Base-by-base conservation (phyloP, 345 rosid genomes). In the Moricandia moricandioides region DNA sequence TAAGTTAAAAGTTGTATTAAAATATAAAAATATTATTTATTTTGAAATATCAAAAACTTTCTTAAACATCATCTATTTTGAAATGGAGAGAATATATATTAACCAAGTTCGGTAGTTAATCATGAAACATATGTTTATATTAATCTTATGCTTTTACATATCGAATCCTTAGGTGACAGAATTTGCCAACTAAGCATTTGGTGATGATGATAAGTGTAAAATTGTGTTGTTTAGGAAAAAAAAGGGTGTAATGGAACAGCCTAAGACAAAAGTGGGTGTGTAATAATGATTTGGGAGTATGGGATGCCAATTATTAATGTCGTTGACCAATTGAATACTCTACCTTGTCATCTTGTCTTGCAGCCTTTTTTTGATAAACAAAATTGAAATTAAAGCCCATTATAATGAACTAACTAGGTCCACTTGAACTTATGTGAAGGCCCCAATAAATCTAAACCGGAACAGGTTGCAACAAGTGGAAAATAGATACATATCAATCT, bases 261-360 rank as follows among this genome's bases (percentile, higher is more conserved):
- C 7, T 45, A 45, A 4, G 17, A 45, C 51, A 45, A 45, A 45
- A 13, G 16, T 6, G 51, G 51, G 2, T 67, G 24, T 51, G 45
- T 57, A 49, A 74, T 60, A 16, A 75, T 61, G 8, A 75, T 27
- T 49, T 33, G 52, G 66, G 61, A 58, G 39, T 2, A 67, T 47
- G 37, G n/a, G 29, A 75, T 68, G n/a, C 26, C 57, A 75, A 52
- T 68, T 61, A 68, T 76, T 69, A n/a, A 29, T 62, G n/a, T 39
- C 74, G 70, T 76, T 76, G 79, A 76, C 79, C 49, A 2, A 27
- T 11, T 40, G 4, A 26, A 49, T 61, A 27, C 55, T 59, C 34
- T 59, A 14, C 49, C 78, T 60, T 34, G 14, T 60, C 4, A 40
- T 12, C 49, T 12, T 40, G 49, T 60, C 31, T 21, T 37, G 31